phyloP scores from a whole-genome alignment of 257 asterid species.

The Forsythia viridissima region DNA sequence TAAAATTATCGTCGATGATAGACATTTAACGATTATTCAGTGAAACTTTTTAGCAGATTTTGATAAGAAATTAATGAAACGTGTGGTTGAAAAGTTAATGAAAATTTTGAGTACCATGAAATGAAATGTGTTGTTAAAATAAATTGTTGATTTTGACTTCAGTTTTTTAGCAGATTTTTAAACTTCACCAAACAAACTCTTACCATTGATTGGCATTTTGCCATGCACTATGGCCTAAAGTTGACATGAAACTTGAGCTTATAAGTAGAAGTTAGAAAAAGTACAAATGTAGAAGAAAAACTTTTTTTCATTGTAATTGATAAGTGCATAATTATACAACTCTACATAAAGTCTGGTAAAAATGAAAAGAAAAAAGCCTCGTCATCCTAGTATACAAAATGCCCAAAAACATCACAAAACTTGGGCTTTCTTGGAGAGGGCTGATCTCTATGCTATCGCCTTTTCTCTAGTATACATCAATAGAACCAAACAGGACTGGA shows the following conservation, averaged over 20 bases:
- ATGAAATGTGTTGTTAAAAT: too few relatives aligned
- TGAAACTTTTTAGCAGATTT: too few relatives aligned
- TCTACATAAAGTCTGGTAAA: conserved; percentile 25
- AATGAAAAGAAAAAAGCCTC: conserved; percentile 44
- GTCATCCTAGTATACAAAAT: conserved; percentile 52
- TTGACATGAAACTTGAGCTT: neutral
- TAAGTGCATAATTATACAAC: conserved; percentile 33
- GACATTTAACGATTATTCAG: too few relatives aligned
- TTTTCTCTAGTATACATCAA: conserved; percentile 7
- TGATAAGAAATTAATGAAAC: too few relatives aligned
- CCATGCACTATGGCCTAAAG: neutral
- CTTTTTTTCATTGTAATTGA: conserved; percentile 22
- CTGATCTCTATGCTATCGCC: conserved; percentile 44
- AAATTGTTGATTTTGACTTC: too few relatives aligned
- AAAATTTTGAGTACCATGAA: too few relatives aligned
- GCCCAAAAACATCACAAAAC: conserved; percentile 48
- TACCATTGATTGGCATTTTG: neutral
- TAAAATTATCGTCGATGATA: too few relatives aligned
- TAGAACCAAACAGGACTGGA: neutral
- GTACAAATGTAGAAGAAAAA: neutral
- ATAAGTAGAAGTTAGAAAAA: neutral
- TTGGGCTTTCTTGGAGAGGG: conserved; percentile 68
- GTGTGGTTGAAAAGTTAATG: too few relatives aligned
- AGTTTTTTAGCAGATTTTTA: too few relatives aligned
- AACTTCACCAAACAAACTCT: too few relatives aligned